Base-by-base conservation (phyloP, 2,329 filamentous ascomycete species). In the Neurospora crassa region DNA sequence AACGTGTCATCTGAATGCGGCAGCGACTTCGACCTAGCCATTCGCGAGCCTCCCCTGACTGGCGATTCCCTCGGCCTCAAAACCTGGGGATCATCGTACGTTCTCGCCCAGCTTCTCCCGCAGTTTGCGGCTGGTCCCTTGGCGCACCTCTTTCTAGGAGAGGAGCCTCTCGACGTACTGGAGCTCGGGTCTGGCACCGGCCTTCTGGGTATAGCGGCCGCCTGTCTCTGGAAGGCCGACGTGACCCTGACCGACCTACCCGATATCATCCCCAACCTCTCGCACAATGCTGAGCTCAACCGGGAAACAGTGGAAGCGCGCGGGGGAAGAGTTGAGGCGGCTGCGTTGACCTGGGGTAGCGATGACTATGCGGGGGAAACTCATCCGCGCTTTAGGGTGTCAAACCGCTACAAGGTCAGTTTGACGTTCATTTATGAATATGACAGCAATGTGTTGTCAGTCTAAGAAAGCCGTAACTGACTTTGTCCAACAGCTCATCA, bases 171-270 rank as follows among this genome's bases (percentile, higher is more conserved):
- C 76, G 81, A 18, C 75, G 82, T 89, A 1, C 84, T 98, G 10
- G 95, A 98, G 79, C 86, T 98, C 1, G 96, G 95, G 4, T 90
- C 95, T 0, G 95, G 96, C 0, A 98, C 95, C 0, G 95, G 95
- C 0, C 86, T 99, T n/a, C 87, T 97, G 11, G 96, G 96, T 0
- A 84, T 98, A 63, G 91, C 94, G 1, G 93, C 94, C 34, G 93
- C 94, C 8, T 89, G 88, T 16, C 83, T 93, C 34, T 91, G 92
- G 83, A 83, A 84, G 63, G 85, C 86, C 0, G 82, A 86, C 20
- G 91, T 97, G 5, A 82, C 91, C 11, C 84, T 97, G 69, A 97
- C 92, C 43, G 96, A 98, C 78, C 83, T 98, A 40, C 91, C 92
- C 0, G 86, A 86, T n/a, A 97, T 98, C 76, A 86, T 95, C 68